phyloP scores from a whole-genome alignment of 345 rosid species.

The Viola odorata region DNA sequence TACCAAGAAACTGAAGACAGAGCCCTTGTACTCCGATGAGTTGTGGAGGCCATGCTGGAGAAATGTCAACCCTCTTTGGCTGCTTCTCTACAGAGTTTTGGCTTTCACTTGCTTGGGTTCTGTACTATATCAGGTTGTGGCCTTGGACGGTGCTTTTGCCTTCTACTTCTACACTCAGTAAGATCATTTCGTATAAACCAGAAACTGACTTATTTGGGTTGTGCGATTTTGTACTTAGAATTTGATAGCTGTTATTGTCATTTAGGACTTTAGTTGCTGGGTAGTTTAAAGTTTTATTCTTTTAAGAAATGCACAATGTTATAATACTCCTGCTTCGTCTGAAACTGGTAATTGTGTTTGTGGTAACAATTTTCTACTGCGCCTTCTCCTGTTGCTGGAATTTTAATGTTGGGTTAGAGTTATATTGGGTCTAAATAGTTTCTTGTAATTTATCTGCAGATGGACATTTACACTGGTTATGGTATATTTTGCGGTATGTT shows the following conservation, averaged over 20 bases:
- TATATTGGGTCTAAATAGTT: background rate
- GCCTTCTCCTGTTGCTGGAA: too few relatives aligned
- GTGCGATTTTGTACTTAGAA: background rate
- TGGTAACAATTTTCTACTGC: too few relatives aligned
- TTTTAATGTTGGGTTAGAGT: too few relatives aligned
- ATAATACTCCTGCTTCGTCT: too few relatives aligned
- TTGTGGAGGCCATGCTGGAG: constrained; percentile 33
- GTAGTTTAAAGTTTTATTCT: too few relatives aligned
- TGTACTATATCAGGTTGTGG: constrained; percentile 13
- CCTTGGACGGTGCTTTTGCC: constrained; percentile 28
- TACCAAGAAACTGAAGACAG: constrained; percentile 20
- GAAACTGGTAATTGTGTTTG: too few relatives aligned
- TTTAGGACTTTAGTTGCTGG: too few relatives aligned
- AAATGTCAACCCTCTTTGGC: constrained; percentile 31
- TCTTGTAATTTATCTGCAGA: constrained; percentile 39
- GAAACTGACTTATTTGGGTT: background rate
- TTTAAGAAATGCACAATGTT: too few relatives aligned
- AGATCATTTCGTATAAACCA: constrained; percentile 4
- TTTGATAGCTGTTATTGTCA: background rate
- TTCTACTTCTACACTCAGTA: constrained; percentile 44
- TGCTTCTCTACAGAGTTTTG: constrained; percentile 25
- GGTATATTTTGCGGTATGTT: constrained; percentile 82
- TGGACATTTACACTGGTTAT: constrained; percentile 82
- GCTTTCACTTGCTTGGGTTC: constrained; percentile 29
- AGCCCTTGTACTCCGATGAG: constrained; percentile 12